A percentile compares a stretch with the other conserved stretches of the same genome.
Evolutionary conservation across 2,329 filamentous ascomycete genomes (phyloP).

Genomic region (Trichoderma pleuroti): DNA sequence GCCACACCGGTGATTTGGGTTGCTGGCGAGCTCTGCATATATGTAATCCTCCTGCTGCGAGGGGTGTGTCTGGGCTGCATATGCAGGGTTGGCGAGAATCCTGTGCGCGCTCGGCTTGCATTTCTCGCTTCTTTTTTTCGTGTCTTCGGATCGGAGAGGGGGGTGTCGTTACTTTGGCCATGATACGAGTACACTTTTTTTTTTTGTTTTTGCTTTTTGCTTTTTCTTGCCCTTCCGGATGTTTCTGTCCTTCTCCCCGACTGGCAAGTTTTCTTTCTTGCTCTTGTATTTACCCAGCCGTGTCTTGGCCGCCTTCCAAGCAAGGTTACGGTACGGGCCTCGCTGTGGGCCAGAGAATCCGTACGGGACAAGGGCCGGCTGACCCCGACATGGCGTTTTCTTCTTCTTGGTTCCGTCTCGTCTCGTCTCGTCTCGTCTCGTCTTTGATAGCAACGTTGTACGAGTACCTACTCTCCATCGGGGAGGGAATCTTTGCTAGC

Average conservation of each 20-base stretch:
- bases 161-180: neutral
- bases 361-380: neutral
- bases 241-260: neutral
- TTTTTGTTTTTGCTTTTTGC: neutral
- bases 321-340: constrained; percentile 3
- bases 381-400: neutral
- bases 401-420: neutral
- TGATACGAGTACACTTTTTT: too few species aligned
- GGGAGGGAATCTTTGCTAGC: neutral
- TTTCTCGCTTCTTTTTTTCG: neutral
- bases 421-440: neutral
- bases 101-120: neutral
- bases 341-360: constrained; percentile 1
- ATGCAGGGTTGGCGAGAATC: neutral
- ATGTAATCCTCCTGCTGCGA: neutral
- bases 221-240: neutral
- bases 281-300: neutral
- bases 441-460: constrained; percentile 9
- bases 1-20: neutral
- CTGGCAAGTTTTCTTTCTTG: neutral
- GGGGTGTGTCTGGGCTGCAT: neutral
- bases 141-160: neutral
- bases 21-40: neutral
- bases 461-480: neutral
- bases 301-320: constrained; percentile 7